Evolutionary conservation across 164 flowering plant genomes (phyloP).

Genomic region (Magnolia sinica): DNA sequence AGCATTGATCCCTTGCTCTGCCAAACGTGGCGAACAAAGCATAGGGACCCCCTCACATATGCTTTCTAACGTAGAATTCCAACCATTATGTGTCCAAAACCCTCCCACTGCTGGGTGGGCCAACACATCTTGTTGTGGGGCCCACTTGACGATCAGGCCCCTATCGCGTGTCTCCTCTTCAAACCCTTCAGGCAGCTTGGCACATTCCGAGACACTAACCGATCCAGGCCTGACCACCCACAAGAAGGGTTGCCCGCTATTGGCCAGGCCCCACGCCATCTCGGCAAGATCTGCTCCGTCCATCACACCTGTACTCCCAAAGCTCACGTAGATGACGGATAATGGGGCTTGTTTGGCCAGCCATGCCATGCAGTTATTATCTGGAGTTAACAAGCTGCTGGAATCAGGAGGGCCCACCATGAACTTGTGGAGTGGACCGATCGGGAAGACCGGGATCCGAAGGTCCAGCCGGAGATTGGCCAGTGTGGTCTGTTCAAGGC

Average conservation of each 20-base stretch:
- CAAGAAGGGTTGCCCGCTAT: slow-evolving; percentile 32
- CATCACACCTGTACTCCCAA: slow-evolving; percentile 34
- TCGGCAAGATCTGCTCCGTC: slow-evolving; percentile 19
- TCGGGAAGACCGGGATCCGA: slow-evolving; percentile 27
- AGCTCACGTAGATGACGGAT: slow-evolving; percentile 40
- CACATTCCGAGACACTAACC: slow-evolving; percentile 14
- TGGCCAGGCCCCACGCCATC: slow-evolving; percentile 37
- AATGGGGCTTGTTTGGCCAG: slow-evolving; percentile 30
- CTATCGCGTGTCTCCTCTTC: slow-evolving; percentile 13
- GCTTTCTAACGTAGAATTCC: slow-evolving; percentile 18
- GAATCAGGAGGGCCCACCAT: slow-evolving; percentile 24
- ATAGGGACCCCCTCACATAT: slow-evolving; percentile 7
- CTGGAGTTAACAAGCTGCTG: slow-evolving; percentile 32
- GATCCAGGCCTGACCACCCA: slow-evolving; percentile 42
- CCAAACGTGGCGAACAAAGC: no score
- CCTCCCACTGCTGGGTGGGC: slow-evolving; percentile 52
- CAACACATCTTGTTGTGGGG: slow-evolving; percentile 53
- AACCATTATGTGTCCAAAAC: slow-evolving; percentile 47
- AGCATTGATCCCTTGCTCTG: no score
- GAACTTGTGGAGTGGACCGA: slow-evolving; percentile 39
- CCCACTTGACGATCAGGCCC: slow-evolving; percentile 51
- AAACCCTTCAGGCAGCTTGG: slow-evolving; percentile 23
- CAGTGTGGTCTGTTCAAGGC: slow-evolving; percentile 18
- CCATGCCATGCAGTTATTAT: slow-evolving; percentile 34
- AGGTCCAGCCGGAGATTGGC: slow-evolving; percentile 4